Base-by-base conservation (phyloP, 2,329 filamentous ascomycete species). In the Trichoderma simmonsii region DNA sequence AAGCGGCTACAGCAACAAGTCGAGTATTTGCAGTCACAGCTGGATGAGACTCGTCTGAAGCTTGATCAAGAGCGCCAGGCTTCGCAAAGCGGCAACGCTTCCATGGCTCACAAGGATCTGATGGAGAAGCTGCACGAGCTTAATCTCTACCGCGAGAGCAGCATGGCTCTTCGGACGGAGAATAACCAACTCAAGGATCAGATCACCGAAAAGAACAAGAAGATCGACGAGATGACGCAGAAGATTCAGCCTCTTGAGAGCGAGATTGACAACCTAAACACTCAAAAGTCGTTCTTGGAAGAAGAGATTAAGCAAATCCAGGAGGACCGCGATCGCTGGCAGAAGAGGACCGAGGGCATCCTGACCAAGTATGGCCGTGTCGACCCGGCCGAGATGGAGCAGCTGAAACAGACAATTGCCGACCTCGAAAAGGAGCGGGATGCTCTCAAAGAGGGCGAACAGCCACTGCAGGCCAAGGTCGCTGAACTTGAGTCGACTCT, bases 61-160 rank as follows among this genome's bases (percentile, higher is more conserved):
- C 89, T 99, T 24, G 93, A 97, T 72, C 93, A 98, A 79, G 95
- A 98, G 80, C 92, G 94, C 32, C 86, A 91, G 54, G 89, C 94
- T 71, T 88, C 91, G 1, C 93, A 97, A 75, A 91, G 86, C 72
- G 89, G 92, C 62, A 89, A 92, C 74, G 91, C 87, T 71, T 91
- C 92, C 14, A 87, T 93, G 78, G 93, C 91, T 64, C 94, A 98
- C 79, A 94, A 93, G 78, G 94, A 97, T 77, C 87, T 99, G 5
- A 94, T 97, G 90, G 91, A 97, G 75, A 98, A 97, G 75, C 88
- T 99, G 73, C 96, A 97, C 77, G 94, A 99, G 81, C 89, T 99
- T 73, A 99, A 99, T 77, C 86, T 98, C 18, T 97, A 97, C 85
- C 92, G 96, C 12, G 96, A 99, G 82, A 98, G 95, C 84, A 97